phyloP scores from a whole-genome alignment of 2,329 filamentous ascomycete genomes.

The Leptographium lundbergii region DNA sequence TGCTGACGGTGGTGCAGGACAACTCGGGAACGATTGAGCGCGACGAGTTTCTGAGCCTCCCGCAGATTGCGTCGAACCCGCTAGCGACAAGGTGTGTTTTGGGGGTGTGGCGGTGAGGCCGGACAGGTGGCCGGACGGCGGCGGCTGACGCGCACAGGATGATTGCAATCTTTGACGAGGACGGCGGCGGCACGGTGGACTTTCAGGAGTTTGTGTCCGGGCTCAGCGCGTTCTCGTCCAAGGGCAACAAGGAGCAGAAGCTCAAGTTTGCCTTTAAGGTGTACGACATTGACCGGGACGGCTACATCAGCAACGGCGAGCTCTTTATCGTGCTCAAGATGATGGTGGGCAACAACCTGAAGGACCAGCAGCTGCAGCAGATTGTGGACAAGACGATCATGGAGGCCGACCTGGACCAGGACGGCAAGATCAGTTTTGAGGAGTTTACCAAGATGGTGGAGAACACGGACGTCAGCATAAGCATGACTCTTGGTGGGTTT shows the following conservation, averaged over 20 bases:
- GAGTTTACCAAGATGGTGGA: conserved; percentile 99
- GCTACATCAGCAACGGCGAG: conserved; percentile 97
- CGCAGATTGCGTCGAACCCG: conserved; percentile 95
- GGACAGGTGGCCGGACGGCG: background rate
- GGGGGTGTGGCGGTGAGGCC: background rate
- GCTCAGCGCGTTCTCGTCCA: conserved; percentile 88
- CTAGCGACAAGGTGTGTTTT: conserved; percentile 69
- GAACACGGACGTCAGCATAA: conserved; percentile 71
- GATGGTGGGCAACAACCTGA: conserved; percentile 99
- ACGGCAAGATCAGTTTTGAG: conserved; percentile 98
- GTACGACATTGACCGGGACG: conserved; percentile 97
- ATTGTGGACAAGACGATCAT: conserved; percentile 99
- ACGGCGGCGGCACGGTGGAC: conserved; percentile 93
- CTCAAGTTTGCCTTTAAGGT: conserved; percentile 97
- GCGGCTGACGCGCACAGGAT: conserved; percentile 42
- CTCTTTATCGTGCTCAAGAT: conserved; percentile 99
- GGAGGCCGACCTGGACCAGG: conserved; percentile 92
- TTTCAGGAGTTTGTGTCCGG: conserved; percentile 98
- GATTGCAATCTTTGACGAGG: conserved; percentile 99
- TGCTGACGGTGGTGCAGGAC: conserved; percentile 44
- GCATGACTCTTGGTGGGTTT: conserved; percentile 52
- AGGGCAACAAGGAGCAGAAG: conserved; percentile 99
- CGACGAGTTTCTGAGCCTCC: conserved; percentile 92
- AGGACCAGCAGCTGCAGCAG: conserved; percentile 97
- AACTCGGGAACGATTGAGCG: conserved; percentile 97